Conservation (phyloP, 2,329 filamentous ascomycete species). For the Colletotrichum abscissum region DNA sequence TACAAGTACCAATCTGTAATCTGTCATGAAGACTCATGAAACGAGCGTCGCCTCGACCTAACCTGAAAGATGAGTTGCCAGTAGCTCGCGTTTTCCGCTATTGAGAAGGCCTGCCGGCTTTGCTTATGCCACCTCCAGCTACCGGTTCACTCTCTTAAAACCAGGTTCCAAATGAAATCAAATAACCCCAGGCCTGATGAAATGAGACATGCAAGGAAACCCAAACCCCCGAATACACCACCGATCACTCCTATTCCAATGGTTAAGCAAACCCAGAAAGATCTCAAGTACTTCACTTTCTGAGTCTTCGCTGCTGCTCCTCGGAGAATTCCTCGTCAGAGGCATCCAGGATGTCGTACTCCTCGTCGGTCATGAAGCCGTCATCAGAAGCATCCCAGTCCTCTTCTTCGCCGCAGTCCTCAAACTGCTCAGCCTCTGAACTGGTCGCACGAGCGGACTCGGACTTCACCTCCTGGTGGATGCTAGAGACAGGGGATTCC, state of each 20-base stretch:
- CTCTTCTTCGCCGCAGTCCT: slow-evolving; percentile 66
- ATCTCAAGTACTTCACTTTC: slow-evolving; percentile 46
- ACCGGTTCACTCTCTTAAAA: slow-evolving; percentile 9
- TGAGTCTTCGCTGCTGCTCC: slow-evolving; percentile 60
- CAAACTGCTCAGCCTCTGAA: slow-evolving; percentile 59
- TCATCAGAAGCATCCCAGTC: slow-evolving; percentile 74
- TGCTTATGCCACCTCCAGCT: neutral
- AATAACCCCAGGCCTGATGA: slow-evolving; percentile 22
- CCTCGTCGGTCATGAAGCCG: slow-evolving; percentile 94
- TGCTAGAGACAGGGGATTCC: slow-evolving; percentile 86
- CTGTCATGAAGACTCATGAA: slow-evolving; percentile 29
- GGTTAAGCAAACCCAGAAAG: neutral
- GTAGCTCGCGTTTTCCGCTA: slow-evolving; percentile 8
- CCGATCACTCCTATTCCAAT: slow-evolving; percentile 30
- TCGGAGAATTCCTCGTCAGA: slow-evolving; percentile 86
- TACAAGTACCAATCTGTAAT: slow-evolving; percentile 37
- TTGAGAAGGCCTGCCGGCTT: neutral
- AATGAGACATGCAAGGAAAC: slow-evolving; percentile 31
- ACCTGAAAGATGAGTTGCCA: slow-evolving; percentile 18
- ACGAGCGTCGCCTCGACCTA: slow-evolving; percentile 30
- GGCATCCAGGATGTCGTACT: slow-evolving; percentile 96
- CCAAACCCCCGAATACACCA: slow-evolving; percentile 21
- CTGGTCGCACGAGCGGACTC: slow-evolving; percentile 62
- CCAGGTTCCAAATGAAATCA: slow-evolving; percentile 24
- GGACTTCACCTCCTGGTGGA: slow-evolving; percentile 70